phyloP scores from a whole-genome alignment of 2,329 filamentous ascomycete species.

The Nemania diffusa region DNA sequence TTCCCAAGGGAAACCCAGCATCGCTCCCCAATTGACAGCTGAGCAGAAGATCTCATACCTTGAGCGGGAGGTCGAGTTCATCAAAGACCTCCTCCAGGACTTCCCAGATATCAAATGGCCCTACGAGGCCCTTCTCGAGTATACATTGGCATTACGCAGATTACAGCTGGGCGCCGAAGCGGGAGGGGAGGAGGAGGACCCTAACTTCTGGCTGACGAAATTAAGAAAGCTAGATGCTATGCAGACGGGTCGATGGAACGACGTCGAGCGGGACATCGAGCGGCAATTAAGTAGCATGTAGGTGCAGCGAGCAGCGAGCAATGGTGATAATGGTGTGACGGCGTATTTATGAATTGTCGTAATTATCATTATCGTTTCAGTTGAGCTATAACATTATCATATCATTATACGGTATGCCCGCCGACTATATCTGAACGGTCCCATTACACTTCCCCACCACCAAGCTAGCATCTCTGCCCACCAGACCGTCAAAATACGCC shows the following conservation, averaged over 20 bases:
- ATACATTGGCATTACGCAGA: slow-evolving; percentile 69
- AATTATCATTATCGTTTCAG: slow-evolving; percentile 4
- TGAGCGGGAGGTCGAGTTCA: slow-evolving; percentile 75
- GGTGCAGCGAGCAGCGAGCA: slow-evolving; percentile 24
- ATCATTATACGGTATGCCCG: too few relatives aligned
- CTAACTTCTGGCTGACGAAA: slow-evolving; percentile 69
- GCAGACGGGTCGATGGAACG: slow-evolving; percentile 78
- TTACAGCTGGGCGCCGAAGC: slow-evolving; percentile 58
- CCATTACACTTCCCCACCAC: slow-evolving; percentile 53
- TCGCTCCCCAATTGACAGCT: slow-evolving; percentile 71
- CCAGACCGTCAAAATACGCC: slow-evolving; percentile 76
- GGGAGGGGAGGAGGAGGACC: slow-evolving; percentile 56
- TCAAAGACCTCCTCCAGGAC: slow-evolving; percentile 72
- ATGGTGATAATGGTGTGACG: slow-evolving; percentile 21
- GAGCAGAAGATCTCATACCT: slow-evolving; percentile 74
- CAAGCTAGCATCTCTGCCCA: slow-evolving; percentile 63
- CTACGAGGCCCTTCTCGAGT: slow-evolving; percentile 85
- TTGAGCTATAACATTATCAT: background rate
- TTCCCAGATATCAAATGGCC: slow-evolving; percentile 77
- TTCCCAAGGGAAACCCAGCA: slow-evolving; percentile 60
- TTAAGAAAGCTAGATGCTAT: slow-evolving; percentile 78
- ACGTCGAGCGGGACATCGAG: slow-evolving; percentile 63
- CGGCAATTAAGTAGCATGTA: slow-evolving; percentile 42
- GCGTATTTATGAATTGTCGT: background rate
- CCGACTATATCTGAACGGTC: slow-evolving; percentile 17